Evolutionary conservation across 2,329 filamentous ascomycete genomes (phyloP), one percentile per base, ranked within the genome.

Genomic region (Pseudocercospora pini-densiflorae): DNA sequence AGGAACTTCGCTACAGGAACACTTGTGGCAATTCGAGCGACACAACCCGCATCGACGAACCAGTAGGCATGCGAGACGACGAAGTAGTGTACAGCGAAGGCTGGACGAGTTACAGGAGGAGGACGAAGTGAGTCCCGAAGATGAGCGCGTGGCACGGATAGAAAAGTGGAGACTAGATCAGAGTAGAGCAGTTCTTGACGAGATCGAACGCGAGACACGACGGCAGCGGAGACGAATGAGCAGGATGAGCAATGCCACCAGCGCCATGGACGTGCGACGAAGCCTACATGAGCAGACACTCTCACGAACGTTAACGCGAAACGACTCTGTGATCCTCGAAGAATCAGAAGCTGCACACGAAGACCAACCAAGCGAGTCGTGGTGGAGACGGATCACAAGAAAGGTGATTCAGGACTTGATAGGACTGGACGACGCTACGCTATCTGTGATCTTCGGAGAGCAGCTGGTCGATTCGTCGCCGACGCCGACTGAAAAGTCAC

Each of bases 121-220:
- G 54, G 78, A 81, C 21, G 78, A 82, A 53, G n/a, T 71, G 16
- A 86, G 89, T 47, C 90, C 93, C 8, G 80, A 81, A 70, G 83
- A 87, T 47, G 93, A 97, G 72, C 90, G 91, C 76, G 91, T 90
- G 76, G 88, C 90, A 72, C 87, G 94, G 67, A 97, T 99, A 76
- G 94, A 98, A 79, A 87, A 88, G 60, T 99, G 95, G 95, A 88
- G 94, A 63, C 81, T 96, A 75, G 94, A 98, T 75, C 94, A 99
- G 77, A 97, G 93, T 78, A 88, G 88, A 65, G 88, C 92, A 10
- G 82, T 99, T 29, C 79, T 97, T 36, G 92, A 97, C 63, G 93
- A 97, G 79, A 94, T 98, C 57, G 92, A 96, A 78, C 90, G 88
- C 68, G 93, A 97, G 79, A 97, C 93, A 3, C 85, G 88, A 63